These are phyloP conservation scores for Solanum arcanum DNA, from an alignment of 257 asterid species.

Conservation along the genomic window DNA sequence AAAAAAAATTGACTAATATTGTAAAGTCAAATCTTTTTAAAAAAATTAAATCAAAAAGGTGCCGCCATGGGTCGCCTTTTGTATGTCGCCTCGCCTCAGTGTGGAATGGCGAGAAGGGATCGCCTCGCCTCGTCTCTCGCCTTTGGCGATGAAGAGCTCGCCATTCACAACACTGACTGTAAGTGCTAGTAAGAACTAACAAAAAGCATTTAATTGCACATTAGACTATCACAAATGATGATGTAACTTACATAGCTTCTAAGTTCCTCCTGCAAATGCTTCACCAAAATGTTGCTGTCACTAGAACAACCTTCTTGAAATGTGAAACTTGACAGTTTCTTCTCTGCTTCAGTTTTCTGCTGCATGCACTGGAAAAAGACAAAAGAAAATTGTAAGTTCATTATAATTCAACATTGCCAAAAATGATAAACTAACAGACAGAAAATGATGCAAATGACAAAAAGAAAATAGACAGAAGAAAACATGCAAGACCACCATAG, in stretches of 20 bases:
- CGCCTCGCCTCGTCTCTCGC: too few relatives aligned
- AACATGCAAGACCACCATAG: neutral
- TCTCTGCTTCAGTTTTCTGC: conserved; percentile 62
- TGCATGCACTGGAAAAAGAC: conserved; percentile 46
- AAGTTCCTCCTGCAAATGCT: conserved; percentile 87
- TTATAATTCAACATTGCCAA: neutral
- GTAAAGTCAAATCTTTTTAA: too few relatives aligned
- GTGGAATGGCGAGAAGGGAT: too few relatives aligned
- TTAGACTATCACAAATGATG: neutral
- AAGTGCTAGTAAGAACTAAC: neutral
- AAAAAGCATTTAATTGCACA: neutral
- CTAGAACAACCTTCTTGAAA: conserved; percentile 45
- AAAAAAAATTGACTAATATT: too few relatives aligned
- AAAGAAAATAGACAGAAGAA: neutral
- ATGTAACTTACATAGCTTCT: conserved; percentile 64
- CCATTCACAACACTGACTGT: too few relatives aligned
- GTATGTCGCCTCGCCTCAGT: too few relatives aligned
- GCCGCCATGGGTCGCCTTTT: too few relatives aligned
- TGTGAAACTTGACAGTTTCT: conserved; percentile 30
- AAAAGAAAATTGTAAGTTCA: conserved; percentile 6
- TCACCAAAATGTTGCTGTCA: conserved; percentile 56
- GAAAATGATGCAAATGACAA: neutral
- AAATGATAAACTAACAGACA: neutral
- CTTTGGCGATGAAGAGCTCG: too few relatives aligned
- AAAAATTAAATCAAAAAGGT: too few relatives aligned